Evolutionary conservation across 306 rosid genomes (phyloP), one percentile per base, ranked within the genome.

Genomic region (Astragalus membranaceus): DNA sequence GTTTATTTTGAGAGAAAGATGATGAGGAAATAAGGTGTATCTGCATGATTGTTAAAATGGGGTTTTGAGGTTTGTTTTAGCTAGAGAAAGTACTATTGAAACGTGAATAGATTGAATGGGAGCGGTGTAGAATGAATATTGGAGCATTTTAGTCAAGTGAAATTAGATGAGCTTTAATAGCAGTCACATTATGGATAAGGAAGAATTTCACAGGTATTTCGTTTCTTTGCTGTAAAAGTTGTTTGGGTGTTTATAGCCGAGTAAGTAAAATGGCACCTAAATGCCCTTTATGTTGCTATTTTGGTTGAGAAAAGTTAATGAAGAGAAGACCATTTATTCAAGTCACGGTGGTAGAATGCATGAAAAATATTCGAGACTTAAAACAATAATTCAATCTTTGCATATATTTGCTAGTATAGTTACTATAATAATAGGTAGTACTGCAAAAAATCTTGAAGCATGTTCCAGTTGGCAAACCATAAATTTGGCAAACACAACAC

Each of bases 51-150:
- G 3, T 75, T 26, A 74, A 75, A 76, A 43, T 57, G 78, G 69
- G 78, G 78, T 29, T 43, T 11, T 62, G 56, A 53, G 58, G 58
- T 9, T 64, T 64, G 73, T 82, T 79, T 74, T 66, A 74, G 77
- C 74, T 79, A 1, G 52, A 10, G 4, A 37, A 39, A 41, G 33
- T 48, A 37, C 33, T 64, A 74, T 67, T 23, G 81, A 79, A 86
- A 81, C 87, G 92, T 86, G 96, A 86, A 80, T 10, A 52, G 80
- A 78, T 67, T 89, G 83, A 87, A 83, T 84, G 78, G 60, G 85
- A 80, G 96, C 89, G 96, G 90, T 79, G 88, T 52, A 77, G 47
- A 57, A 62, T 69, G 43, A 14, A 64, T 26, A 26, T 26, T 75
- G 79, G 33, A 47, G 70, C 73, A 78, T 69, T 58, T 69, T 64